Conservation (phyloP, 2,329 filamentous ascomycete genomes). For the Pleomassaria siparia region DNA sequence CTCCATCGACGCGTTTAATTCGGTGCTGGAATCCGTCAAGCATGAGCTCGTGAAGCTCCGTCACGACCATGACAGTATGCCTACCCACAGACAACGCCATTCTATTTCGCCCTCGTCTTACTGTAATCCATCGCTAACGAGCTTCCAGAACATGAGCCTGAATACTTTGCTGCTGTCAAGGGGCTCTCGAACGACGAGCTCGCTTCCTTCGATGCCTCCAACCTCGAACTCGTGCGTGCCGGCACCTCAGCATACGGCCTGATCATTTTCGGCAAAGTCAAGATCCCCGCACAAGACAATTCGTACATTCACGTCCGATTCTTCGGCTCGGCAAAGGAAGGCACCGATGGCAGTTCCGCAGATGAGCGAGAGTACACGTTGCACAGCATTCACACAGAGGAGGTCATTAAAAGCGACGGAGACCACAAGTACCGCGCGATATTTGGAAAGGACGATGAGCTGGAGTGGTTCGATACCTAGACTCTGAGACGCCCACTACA, state of each 20-base stretch:
- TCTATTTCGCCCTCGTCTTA: neutral
- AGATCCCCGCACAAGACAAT: constrained; percentile 23
- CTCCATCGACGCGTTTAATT: constrained; percentile 37
- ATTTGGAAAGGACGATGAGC: constrained; percentile 30
- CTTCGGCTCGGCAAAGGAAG: constrained; percentile 35
- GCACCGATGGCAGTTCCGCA: constrained; percentile 32
- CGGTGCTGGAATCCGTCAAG: constrained; percentile 35
- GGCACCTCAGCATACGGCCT: constrained; percentile 35
- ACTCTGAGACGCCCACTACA: constrained; percentile 3
- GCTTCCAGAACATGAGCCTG: constrained; percentile 36
- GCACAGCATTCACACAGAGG: constrained; percentile 40
- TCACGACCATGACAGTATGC: constrained; percentile 38
- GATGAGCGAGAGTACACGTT: constrained; percentile 37
- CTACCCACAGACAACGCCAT: no score
- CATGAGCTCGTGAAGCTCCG: constrained; percentile 37
- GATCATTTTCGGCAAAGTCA: constrained; percentile 35
- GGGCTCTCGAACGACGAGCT: constrained; percentile 43
- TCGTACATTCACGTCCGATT: constrained; percentile 36
- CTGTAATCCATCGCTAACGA: neutral
- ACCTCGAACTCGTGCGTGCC: constrained; percentile 32
- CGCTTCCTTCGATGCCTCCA: constrained; percentile 24
- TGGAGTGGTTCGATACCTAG: constrained; percentile 41
- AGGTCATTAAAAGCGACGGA: constrained; percentile 30
- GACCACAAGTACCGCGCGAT: constrained; percentile 35
- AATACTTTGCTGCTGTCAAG: constrained; percentile 43